A percentile compares a stretch with the other conserved stretches of the same genome.
These are phyloP conservation scores for Ganoderma lucidum DNA, from an alignment of 1,284 basidiomycete genomes.

Conservation along the genomic window DNA sequence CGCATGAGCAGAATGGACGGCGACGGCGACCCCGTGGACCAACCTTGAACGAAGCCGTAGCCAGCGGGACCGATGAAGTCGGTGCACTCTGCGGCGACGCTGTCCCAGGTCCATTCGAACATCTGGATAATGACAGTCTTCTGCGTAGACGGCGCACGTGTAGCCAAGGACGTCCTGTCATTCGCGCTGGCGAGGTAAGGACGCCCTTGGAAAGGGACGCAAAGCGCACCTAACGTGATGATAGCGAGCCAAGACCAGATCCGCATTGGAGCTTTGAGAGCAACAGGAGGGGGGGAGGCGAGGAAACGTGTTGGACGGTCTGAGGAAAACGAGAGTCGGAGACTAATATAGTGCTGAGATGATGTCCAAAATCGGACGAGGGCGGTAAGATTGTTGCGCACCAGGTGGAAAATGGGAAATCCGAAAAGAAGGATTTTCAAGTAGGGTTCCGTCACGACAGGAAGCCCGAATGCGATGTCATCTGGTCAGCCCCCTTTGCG, in stretches of 20 bases:
- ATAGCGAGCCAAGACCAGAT: conserved; percentile 16
- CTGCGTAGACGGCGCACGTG: conserved; percentile 25
- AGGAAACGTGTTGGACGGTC: background rate
- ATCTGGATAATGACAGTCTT: conserved; percentile 44
- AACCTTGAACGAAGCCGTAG: conserved; percentile 74
- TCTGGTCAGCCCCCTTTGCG: conserved; percentile 3
- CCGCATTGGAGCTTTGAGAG: conserved; percentile 9
- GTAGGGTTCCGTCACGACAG: conserved; percentile 1
- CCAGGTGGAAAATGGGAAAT: conserved; percentile 17
- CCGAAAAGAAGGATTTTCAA: background rate
- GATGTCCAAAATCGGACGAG: conserved; percentile 4
- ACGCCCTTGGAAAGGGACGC: conserved; percentile 4
- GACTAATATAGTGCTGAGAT: background rate
- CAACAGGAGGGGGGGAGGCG: background rate
- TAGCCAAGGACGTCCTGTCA: background rate
- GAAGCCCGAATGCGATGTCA: conserved; percentile 9
- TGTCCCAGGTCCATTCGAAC: conserved; percentile 53
- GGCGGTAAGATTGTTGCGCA: background rate
- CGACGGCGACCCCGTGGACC: background rate
- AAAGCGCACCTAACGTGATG: conserved; percentile 2
- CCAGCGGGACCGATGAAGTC: conserved; percentile 70
- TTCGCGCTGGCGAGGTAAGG: conserved; percentile 1
- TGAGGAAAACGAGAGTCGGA: background rate
- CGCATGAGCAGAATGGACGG: background rate
- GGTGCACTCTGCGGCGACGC: conserved; percentile 69